Evolutionary conservation across 2,329 filamentous ascomycete genomes (phyloP).

Genomic region (Colletotrichum lini): DNA sequence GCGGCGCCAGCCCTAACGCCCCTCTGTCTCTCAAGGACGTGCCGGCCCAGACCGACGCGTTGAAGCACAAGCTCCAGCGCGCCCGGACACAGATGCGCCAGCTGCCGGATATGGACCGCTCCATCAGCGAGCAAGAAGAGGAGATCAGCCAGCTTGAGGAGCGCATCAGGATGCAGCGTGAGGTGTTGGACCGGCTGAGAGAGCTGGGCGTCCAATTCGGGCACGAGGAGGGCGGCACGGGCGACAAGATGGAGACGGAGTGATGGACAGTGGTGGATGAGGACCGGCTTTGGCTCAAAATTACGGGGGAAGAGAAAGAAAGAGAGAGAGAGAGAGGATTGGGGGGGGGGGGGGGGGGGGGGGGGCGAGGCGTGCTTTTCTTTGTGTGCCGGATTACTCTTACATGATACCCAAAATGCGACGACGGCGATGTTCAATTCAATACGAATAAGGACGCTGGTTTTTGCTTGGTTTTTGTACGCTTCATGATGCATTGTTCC

Average conservation of each 20-base stretch:
- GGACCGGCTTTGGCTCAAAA: neutral
- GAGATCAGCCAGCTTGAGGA: slow-evolving; percentile 79
- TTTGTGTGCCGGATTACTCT: slow-evolving; percentile 11
- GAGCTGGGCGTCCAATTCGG: slow-evolving; percentile 63
- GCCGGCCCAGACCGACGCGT: slow-evolving; percentile 79
- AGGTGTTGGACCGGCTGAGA: slow-evolving; percentile 68
- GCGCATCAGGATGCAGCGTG: slow-evolving; percentile 73
- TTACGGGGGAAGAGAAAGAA: neutral
- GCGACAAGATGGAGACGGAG: slow-evolving; percentile 59
- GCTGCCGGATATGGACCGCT: slow-evolving; percentile 79
- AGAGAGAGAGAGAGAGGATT: too few species aligned
- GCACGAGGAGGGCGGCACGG: slow-evolving; percentile 52
- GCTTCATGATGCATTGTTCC: neutral
- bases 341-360: too few species aligned
- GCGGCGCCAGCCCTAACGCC: slow-evolving; percentile 51
- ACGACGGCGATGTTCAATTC: slow-evolving; percentile 11
- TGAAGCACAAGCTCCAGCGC: slow-evolving; percentile 88
- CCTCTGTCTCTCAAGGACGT: slow-evolving; percentile 78
- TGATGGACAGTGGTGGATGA: slow-evolving; percentile 2
- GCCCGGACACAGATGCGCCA: slow-evolving; percentile 76
- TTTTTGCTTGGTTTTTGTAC: slow-evolving; percentile 1
- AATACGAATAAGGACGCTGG: neutral
- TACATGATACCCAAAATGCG: slow-evolving; percentile 41
- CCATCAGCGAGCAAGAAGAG: slow-evolving; percentile 76
- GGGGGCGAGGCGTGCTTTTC: too few species aligned